Percentiles rank a stretch among this genome's conserved stretches.
Evolutionary conservation across 257 asterid genomes (phyloP).

Genomic region (Salvia hispanica): DNA sequence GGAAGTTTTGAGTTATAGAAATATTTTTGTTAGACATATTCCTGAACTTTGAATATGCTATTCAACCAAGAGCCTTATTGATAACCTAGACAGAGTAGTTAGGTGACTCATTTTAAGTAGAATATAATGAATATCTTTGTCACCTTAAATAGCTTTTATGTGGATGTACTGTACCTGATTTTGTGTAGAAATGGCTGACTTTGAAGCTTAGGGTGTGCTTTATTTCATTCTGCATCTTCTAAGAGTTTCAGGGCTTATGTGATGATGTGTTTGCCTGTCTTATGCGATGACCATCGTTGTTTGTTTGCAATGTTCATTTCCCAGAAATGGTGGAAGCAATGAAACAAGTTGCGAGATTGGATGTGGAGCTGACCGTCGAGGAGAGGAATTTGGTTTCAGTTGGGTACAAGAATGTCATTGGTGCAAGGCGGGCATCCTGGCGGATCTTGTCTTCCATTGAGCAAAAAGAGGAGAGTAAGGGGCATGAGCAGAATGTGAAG

Average conservation of each 20-base stretch:
- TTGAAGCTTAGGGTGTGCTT: background rate
- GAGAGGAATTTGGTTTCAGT: slow-evolving; percentile 81
- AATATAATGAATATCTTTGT: background rate
- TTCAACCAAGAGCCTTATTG: background rate
- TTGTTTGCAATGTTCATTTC: background rate
- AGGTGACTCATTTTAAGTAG: background rate
- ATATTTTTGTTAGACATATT: background rate
- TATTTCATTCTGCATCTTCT: background rate
- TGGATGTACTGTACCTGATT: background rate
- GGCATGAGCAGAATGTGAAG: slow-evolving; percentile 71
- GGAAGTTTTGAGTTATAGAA: background rate
- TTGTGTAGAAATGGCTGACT: background rate
- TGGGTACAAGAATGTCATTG: slow-evolving; percentile 76
- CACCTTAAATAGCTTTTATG: background rate
- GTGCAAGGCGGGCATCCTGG: slow-evolving; percentile 86
- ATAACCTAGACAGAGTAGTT: background rate
- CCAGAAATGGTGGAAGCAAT: slow-evolving; percentile 83
- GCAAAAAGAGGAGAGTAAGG: slow-evolving; percentile 75
- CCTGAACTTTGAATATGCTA: background rate
- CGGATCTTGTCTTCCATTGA: slow-evolving; percentile 68
- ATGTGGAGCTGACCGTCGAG: slow-evolving; percentile 72
- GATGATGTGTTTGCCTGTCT: too few species aligned
- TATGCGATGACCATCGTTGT: background rate
- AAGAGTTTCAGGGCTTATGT: background rate
- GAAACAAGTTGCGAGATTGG: slow-evolving; percentile 69